These are phyloP conservation scores for Triticum monococcum DNA, from an alignment of 176 grass and related monocot genomes.

Conservation along the genomic window DNA sequence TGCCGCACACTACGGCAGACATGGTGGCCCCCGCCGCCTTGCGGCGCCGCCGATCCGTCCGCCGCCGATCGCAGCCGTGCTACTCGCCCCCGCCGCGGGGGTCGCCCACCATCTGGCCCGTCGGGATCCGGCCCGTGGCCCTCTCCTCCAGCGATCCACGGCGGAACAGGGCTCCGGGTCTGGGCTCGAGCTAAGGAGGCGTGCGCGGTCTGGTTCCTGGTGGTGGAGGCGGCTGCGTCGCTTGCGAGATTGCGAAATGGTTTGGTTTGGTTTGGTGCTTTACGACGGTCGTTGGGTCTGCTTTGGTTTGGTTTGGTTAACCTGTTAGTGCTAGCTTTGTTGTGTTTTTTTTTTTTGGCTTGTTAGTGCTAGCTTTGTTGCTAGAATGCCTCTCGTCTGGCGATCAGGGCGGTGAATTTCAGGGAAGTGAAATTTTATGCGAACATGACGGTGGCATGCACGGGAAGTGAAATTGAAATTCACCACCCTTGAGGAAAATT, in stretches of 20 bases:
- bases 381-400: too few species aligned
- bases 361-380: neutral
- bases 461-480: too few species aligned
- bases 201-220: neutral
- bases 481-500: too few species aligned
- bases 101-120: conserved; percentile 51
- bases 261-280: neutral
- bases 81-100: conserved; percentile 30
- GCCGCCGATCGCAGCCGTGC: neutral
- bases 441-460: too few species aligned
- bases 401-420: too few species aligned
- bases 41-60: conserved; percentile 34
- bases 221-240: neutral
- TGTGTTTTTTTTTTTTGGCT: too few species aligned
- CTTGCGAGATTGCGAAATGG: neutral
- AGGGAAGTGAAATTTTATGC: too few species aligned
- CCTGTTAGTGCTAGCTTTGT: neutral
- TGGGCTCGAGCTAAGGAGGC: neutral
- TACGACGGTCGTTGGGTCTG: neutral
- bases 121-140: conserved; percentile 5
- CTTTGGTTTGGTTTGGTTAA: neutral
- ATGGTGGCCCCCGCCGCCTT: conserved; percentile 64
- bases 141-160: conserved; percentile 46
- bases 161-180: conserved; percentile 18
- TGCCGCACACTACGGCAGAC: conserved; percentile 96